These are phyloP conservation scores for Hordeum vulgare DNA, from an alignment of 176 grass and related monocot species.

Conservation along the genomic window DNA sequence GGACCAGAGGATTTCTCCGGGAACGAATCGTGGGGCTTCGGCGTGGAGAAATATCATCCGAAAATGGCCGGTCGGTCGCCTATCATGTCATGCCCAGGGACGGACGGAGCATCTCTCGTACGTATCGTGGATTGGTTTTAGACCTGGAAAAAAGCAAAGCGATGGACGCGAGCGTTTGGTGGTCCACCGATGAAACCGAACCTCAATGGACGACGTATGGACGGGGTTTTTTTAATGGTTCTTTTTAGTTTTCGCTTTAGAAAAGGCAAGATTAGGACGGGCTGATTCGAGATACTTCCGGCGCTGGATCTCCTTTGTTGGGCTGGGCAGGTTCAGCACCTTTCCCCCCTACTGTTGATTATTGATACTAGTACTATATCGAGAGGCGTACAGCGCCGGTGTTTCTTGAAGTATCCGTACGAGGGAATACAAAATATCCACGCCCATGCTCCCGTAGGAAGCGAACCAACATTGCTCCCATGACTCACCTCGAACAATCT, in stretches of 20 bases:
- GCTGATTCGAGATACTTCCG: slow-evolving; percentile 10
- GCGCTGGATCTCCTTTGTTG: neutral
- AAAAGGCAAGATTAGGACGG: neutral
- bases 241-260: neutral
- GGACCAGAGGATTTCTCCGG: neutral
- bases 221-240: neutral
- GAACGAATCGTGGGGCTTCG: neutral
- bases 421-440: neutral
- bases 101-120: neutral
- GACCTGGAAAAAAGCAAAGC: neutral
- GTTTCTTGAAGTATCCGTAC: slow-evolving; percentile 19
- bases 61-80: neutral
- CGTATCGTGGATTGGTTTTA: neutral
- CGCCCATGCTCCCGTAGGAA: neutral
- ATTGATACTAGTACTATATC: neutral
- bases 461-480: neutral
- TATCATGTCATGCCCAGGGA: neutral
- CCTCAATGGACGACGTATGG: neutral
- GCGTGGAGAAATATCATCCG: neutral
- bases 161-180: neutral
- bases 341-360: neutral
- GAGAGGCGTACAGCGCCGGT: neutral
- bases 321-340: neutral
- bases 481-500: neutral
- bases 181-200: neutral